These are phyloP conservation scores for Myriosclerotinia curreyana DNA, from an alignment of 2,329 filamentous ascomycete species.

Conservation along the genomic window DNA sequence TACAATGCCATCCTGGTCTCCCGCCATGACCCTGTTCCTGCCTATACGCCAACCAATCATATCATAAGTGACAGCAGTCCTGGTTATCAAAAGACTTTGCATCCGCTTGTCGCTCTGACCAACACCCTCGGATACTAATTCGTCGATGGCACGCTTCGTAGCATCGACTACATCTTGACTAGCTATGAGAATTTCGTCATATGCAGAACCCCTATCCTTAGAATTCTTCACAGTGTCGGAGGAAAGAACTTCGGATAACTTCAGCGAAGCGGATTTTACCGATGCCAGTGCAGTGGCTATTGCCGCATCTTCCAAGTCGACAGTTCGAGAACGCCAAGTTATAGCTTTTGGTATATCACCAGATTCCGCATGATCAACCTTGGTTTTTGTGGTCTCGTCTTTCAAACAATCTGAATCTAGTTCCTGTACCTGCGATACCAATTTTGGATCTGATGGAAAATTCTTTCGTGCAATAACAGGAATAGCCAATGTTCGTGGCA, in stretches of 20 bases:
- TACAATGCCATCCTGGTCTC: slow-evolving; percentile 66
- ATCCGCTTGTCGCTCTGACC: slow-evolving; percentile 80
- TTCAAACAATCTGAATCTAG: slow-evolving; percentile 67
- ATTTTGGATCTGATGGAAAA: slow-evolving; percentile 64
- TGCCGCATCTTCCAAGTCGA: slow-evolving; percentile 87
- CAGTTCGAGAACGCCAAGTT: slow-evolving; percentile 79
- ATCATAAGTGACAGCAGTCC: slow-evolving; percentile 89
- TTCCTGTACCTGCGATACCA: slow-evolving; percentile 66
- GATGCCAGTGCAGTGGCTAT: slow-evolving; percentile 81
- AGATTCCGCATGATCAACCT: slow-evolving; percentile 49
- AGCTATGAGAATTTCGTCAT: slow-evolving; percentile 84
- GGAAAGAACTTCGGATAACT: slow-evolving; percentile 49
- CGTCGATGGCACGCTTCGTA: slow-evolving; percentile 89
- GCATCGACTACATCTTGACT: slow-evolving; percentile 94
- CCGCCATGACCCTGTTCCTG: slow-evolving; percentile 83
- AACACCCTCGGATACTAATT: slow-evolving; percentile 78
- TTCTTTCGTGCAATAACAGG: slow-evolving; percentile 73
- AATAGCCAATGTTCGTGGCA: slow-evolving; percentile 81
- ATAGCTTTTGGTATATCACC: slow-evolving; percentile 69
- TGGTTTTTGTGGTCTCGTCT: slow-evolving; percentile 50
- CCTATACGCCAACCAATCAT: slow-evolving; percentile 94
- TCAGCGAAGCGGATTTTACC: slow-evolving; percentile 55
- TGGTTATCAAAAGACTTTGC: slow-evolving; percentile 89
- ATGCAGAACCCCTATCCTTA: slow-evolving; percentile 75
- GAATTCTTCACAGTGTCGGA: slow-evolving; percentile 47